These are phyloP conservation scores for Sclerotiophoma versabilis DNA, from an alignment of 2,329 filamentous ascomycete species.

Conservation along the genomic window DNA sequence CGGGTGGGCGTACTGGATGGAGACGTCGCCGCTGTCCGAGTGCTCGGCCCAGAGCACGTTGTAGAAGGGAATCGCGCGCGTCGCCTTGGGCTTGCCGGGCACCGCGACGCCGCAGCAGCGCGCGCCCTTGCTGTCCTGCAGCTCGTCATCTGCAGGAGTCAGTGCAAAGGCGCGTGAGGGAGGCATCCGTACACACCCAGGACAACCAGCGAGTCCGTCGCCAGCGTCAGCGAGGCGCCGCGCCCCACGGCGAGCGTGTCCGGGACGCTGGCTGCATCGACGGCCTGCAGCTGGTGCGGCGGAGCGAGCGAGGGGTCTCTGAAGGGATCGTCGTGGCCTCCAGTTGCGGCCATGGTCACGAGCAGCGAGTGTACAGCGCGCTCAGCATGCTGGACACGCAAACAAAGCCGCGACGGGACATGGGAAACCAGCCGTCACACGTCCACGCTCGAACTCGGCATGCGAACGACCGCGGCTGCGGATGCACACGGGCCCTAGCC, in stretches of 20 bases:
- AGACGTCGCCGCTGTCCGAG: constrained; percentile 63
- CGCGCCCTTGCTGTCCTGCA: constrained; percentile 56
- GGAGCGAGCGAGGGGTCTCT: constrained; percentile 37
- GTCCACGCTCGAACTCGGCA: background rate
- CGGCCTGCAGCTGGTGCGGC: constrained; percentile 10
- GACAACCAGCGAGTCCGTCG: constrained; percentile 66
- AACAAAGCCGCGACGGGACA: background rate
- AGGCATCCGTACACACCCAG: constrained; percentile 54
- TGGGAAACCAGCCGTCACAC: constrained; percentile 4
- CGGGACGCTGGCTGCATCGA: constrained; percentile 18
- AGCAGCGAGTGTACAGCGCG: constrained; percentile 7
- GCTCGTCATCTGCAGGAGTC: constrained; percentile 59
- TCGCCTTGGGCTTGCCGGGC: constrained; percentile 58
- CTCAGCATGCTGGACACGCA: constrained; percentile 15
- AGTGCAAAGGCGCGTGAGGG: constrained; percentile 8
- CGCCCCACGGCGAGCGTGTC: constrained; percentile 62
- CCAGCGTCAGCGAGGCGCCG: constrained; percentile 66
- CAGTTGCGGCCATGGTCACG: constrained; percentile 35
- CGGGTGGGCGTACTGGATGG: constrained; percentile 74
- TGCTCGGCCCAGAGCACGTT: constrained; percentile 84
- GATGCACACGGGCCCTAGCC: constrained; percentile 7
- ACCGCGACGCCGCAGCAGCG: constrained; percentile 64
- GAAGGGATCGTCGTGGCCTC: constrained; percentile 37
- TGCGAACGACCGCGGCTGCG: constrained; percentile 4
- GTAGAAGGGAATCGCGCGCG: constrained; percentile 74